These are phyloP conservation scores for Cnidoscolus chayamansa DNA, from an alignment of 441 rosid genomes.

Conservation along the genomic window DNA sequence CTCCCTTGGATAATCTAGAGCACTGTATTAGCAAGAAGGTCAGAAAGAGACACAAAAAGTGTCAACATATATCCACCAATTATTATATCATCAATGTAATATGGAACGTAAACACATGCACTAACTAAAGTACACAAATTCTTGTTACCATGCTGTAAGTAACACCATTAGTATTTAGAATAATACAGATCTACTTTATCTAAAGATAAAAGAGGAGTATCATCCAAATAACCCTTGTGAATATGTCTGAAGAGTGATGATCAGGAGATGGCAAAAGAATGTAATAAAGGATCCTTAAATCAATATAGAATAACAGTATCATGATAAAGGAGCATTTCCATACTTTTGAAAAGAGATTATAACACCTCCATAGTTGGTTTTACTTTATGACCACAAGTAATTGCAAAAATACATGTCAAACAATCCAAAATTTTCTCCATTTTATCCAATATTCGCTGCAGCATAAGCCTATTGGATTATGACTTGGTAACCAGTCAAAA, in stretches of 20 bases:
- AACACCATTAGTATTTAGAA: not conserved
- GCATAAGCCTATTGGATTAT: too few species aligned
- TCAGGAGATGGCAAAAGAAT: not conserved
- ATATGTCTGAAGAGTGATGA: not conserved
- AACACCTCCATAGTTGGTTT: too few species aligned
- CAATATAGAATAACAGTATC: too few species aligned
- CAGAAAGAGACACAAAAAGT: not conserved
- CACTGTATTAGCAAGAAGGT: slow-evolving; percentile 38
- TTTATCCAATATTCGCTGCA: too few species aligned
- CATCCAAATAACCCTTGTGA: not conserved
- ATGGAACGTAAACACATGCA: not conserved
- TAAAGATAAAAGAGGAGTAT: not conserved
- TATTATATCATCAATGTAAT: not conserved
- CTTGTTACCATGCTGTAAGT: not conserved
- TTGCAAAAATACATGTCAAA: too few species aligned
- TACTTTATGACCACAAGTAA: too few species aligned
- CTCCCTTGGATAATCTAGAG: slow-evolving; percentile 61
- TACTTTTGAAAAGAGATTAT: too few species aligned
- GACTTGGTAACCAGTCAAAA: too few species aligned
- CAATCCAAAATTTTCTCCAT: too few species aligned
- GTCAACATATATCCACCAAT: not conserved
- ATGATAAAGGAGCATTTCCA: too few species aligned
- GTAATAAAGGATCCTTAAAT: too few species aligned
- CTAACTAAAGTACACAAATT: slow-evolving; percentile 1
- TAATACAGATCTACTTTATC: not conserved